These are phyloP conservation scores for Xylariaceae sp. DNA, from an alignment of 2,329 filamentous ascomycete genomes.

Conservation along the genomic window DNA sequence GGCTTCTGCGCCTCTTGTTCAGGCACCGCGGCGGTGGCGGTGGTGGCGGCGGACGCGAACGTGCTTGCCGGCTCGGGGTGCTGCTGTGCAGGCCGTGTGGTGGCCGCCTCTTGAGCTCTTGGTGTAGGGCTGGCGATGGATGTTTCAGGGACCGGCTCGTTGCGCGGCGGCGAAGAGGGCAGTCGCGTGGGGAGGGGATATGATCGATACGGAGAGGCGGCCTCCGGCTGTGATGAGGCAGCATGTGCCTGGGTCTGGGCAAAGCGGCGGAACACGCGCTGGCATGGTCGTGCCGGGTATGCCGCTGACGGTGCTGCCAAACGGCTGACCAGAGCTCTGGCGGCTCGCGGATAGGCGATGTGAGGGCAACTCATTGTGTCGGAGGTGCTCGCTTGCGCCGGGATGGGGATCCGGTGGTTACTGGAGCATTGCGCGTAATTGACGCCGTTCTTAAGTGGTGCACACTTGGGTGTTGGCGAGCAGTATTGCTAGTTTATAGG, in stretches of 20 bases:
- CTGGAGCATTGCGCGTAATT: too few relatives aligned
- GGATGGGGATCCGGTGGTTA: too few relatives aligned
- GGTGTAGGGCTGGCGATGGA: slow-evolving; percentile 42
- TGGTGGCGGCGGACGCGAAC: slow-evolving; percentile 14
- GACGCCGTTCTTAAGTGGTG: too few relatives aligned
- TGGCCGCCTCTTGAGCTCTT: too few relatives aligned
- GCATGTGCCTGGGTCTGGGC: slow-evolving; percentile 25
- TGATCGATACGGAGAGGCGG: slow-evolving; percentile 47
- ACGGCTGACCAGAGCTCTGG: slow-evolving; percentile 17
- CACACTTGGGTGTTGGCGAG: too few relatives aligned
- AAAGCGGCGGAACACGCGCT: slow-evolving; percentile 34
- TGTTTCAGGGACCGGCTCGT: slow-evolving; percentile 37
- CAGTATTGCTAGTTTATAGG: too few relatives aligned
- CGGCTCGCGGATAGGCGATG: slow-evolving; percentile 26
- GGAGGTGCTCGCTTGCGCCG: too few relatives aligned
- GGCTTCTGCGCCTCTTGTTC: slow-evolving; percentile 63
- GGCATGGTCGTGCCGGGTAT: slow-evolving; percentile 31
- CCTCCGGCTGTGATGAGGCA: slow-evolving; percentile 20
- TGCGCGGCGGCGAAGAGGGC: slow-evolving; percentile 32
- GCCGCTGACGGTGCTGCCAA: slow-evolving; percentile 29
- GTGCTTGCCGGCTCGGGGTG: slow-evolving; percentile 47
- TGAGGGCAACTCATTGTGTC: slow-evolving; percentile 36
- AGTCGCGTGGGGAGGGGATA: slow-evolving; percentile 40
- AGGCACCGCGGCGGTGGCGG: slow-evolving; percentile 31
- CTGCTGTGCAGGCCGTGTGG: too few relatives aligned